These are phyloP conservation scores for Parsonsia alboflavescens DNA, from an alignment of 257 asterid species.

Conservation along the genomic window DNA sequence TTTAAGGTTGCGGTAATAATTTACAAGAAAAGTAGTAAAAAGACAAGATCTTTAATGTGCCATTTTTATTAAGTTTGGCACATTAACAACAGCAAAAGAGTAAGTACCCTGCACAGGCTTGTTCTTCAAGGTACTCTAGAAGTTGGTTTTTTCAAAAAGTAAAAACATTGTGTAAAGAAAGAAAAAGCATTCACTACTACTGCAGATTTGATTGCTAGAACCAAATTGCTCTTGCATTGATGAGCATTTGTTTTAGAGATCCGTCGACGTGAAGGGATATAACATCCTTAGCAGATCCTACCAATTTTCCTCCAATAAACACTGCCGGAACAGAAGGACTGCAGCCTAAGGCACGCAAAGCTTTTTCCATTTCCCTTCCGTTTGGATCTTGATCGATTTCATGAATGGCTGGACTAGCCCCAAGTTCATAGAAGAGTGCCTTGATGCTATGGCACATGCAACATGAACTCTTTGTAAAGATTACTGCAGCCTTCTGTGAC, in stretches of 20 bases:
- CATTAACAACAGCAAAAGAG: conserved; percentile 4
- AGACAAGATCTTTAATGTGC: conserved; percentile 2
- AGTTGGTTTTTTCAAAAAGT: neutral
- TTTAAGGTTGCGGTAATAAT: conserved; percentile 6
- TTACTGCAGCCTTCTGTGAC: conserved; percentile 63
- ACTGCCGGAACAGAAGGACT: conserved; percentile 71
- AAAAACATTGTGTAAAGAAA: neutral
- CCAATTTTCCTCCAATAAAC: conserved; percentile 59
- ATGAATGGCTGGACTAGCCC: conserved; percentile 72
- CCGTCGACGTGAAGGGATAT: conserved; percentile 73
- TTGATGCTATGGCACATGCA: conserved; percentile 88
- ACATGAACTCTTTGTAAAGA: conserved; percentile 82
- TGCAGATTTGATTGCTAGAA: conserved; percentile 22
- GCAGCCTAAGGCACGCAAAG: conserved; percentile 56
- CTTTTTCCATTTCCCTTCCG: conserved; percentile 64
- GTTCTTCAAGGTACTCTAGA: neutral
- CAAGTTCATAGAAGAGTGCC: conserved; percentile 64
- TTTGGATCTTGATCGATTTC: conserved; percentile 58
- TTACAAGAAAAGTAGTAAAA: neutral
- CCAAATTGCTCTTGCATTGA: conserved; percentile 72
- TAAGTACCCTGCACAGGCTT: conserved; percentile 13
- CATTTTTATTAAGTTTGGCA: conserved; percentile 19
- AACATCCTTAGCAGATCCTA: conserved; percentile 66
- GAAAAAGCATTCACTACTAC: neutral
- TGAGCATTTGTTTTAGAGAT: conserved; percentile 56